Evolutionary conservation across 2,329 filamentous ascomycete genomes (phyloP).

Genomic region (Calonectria fujianensis): DNA sequence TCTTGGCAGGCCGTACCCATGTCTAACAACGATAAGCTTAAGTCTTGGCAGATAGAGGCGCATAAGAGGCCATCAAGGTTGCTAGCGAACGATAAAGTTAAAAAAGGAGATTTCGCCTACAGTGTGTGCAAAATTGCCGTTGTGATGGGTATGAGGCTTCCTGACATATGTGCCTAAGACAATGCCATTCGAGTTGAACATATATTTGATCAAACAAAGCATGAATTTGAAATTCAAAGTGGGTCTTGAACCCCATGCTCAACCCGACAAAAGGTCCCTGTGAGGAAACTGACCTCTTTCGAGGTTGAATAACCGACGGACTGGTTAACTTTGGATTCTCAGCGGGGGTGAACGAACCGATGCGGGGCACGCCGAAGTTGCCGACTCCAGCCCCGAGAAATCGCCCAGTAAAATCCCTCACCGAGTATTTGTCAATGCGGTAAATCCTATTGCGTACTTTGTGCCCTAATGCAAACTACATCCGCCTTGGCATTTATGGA

Average conservation of each 20-base stretch:
- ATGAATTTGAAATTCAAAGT: background rate
- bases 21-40: conserved; percentile 11
- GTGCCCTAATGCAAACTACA: background rate
- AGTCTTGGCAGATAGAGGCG: background rate
- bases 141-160: background rate
- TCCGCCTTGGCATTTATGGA: background rate
- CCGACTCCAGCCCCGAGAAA: background rate
- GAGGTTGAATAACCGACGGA: background rate
- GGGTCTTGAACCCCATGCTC: background rate
- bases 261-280: background rate
- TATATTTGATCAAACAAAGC: background rate
- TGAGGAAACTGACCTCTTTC: conserved; percentile 1
- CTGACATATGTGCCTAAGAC: background rate
- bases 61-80: background rate
- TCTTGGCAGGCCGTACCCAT: conserved; percentile 12
- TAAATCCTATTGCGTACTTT: background rate
- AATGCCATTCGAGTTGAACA: background rate
- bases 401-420: background rate
- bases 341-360: background rate
- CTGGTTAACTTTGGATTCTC: background rate
- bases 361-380: background rate
- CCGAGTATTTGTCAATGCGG: background rate
- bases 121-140: background rate
- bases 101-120: background rate
- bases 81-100: background rate